Conservation (phyloP, 2,329 filamentous ascomycete species). For the Akanthomyces muscarius region DNA sequence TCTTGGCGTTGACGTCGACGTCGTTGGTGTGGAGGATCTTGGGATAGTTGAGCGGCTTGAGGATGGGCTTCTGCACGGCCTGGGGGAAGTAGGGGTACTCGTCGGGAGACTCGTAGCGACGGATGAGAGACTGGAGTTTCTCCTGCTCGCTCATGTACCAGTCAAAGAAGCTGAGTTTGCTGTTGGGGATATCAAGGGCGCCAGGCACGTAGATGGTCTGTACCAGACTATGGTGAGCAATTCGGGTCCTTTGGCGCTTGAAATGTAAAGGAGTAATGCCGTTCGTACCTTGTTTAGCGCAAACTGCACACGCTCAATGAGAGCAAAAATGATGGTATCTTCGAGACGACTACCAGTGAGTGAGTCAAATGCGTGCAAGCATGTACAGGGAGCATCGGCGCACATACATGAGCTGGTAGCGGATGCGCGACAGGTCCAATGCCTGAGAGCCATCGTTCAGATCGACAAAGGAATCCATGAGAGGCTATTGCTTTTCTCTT, state of each 20-base stretch:
- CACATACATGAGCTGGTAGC: slow-evolving; percentile 86
- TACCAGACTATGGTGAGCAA: neutral
- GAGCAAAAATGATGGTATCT: slow-evolving; percentile 94
- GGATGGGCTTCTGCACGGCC: slow-evolving; percentile 71
- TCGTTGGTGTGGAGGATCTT: slow-evolving; percentile 80
- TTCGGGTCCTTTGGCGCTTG: neutral
- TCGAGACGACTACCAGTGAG: slow-evolving; percentile 70
- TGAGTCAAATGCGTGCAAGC: neutral
- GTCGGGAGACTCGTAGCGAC: slow-evolving; percentile 92
- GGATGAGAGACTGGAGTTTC: slow-evolving; percentile 83
- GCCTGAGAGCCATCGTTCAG: slow-evolving; percentile 80
- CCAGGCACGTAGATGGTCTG: slow-evolving; percentile 77
- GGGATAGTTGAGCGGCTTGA: slow-evolving; percentile 86
- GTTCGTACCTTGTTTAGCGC: slow-evolving; percentile 63
- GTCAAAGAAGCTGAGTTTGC: slow-evolving; percentile 78
- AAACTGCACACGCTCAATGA: slow-evolving; percentile 98
- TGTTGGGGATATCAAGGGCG: slow-evolving; percentile 72
- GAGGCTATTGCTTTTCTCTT: slow-evolving; percentile 20
- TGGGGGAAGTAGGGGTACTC: slow-evolving; percentile 96
- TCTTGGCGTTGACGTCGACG: slow-evolving; percentile 82
- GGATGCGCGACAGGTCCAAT: slow-evolving; percentile 84
- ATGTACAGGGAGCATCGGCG: neutral
- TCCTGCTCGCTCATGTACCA: slow-evolving; percentile 92
- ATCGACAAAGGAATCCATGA: slow-evolving; percentile 89
- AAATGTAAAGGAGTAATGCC: neutral